Percentiles rank a stretch among this genome's conserved stretches.
Conservation (phyloP, 768 basidiomycete species). For the Boletus fagicola region DNA sequence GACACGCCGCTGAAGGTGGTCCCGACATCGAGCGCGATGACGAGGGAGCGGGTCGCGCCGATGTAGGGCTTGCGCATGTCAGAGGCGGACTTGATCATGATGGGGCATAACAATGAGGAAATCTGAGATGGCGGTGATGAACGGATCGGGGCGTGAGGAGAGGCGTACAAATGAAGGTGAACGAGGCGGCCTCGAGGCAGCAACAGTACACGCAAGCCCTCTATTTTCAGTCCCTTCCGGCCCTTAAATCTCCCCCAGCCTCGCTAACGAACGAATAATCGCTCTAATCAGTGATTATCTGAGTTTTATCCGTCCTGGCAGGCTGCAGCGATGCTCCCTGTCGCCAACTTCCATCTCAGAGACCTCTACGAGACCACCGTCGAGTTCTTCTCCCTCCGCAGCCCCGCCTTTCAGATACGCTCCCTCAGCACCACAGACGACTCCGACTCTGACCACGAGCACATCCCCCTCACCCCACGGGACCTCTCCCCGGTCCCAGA, state of each 20-base stretch:
- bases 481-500: constrained; percentile 41
- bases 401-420: constrained; percentile 31
- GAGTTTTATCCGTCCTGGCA: constrained; percentile 31
- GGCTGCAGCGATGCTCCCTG: constrained; percentile 41
- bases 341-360: constrained; percentile 47
- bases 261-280: constrained; percentile 7
- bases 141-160: neutral
- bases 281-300: constrained; percentile 38
- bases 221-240: neutral
- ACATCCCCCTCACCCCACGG: constrained; percentile 29
- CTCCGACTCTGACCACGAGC: constrained; percentile 27
- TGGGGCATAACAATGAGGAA: neutral
- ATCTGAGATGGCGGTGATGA: neutral
- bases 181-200: constrained; percentile 18
- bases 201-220: constrained; percentile 21
- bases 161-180: constrained; percentile 1
- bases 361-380: constrained; percentile 53
- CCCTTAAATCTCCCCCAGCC: constrained; percentile 8
- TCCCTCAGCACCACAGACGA: constrained; percentile 27
- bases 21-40: constrained; percentile 78
- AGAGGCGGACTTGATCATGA: constrained; percentile 50
- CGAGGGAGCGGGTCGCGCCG: constrained; percentile 61
- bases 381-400: constrained; percentile 55
- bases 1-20: constrained; percentile 84
- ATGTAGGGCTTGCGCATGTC: constrained; percentile 74